Evolutionary conservation across 306 rosid species (phyloP).

Genomic region (Casuarina equisetifolia): DNA sequence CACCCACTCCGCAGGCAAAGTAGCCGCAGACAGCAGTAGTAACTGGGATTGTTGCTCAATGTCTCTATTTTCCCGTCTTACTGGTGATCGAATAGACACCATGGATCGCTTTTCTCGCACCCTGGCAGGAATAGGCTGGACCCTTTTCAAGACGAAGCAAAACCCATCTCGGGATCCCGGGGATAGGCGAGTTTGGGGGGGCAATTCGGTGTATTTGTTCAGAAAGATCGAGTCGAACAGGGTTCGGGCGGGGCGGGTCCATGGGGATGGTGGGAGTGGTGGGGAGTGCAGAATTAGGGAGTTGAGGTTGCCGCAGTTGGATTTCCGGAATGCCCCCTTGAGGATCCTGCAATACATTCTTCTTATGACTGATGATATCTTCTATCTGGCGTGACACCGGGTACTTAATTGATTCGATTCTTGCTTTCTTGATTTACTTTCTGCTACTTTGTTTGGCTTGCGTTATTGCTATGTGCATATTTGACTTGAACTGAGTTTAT

Average conservation of each 20-base stretch:
- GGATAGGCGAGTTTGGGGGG: slow-evolving; percentile 15
- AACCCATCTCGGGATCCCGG: slow-evolving; percentile 31
- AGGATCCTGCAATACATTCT: slow-evolving; percentile 75
- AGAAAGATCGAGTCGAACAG: slow-evolving; percentile 54
- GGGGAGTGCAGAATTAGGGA: slow-evolving; percentile 57
- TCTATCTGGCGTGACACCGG: slow-evolving; percentile 37
- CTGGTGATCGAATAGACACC: slow-evolving; percentile 38
- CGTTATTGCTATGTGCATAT: background rate
- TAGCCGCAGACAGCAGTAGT: slow-evolving; percentile 11
- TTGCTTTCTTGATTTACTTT: background rate
- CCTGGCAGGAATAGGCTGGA: slow-evolving; percentile 65
- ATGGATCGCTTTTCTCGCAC: slow-evolving; percentile 58
- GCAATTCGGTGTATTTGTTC: slow-evolving; percentile 47
- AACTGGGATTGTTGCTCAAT: slow-evolving; percentile 62
- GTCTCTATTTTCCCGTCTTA: slow-evolving; percentile 44
- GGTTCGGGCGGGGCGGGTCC: slow-evolving; percentile 40
- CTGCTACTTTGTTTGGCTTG: background rate
- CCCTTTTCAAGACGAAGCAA: slow-evolving; percentile 49
- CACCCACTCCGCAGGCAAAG: slow-evolving; percentile 6
- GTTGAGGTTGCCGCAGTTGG: slow-evolving; percentile 59
- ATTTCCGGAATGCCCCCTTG: slow-evolving; percentile 67
- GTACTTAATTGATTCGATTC: slow-evolving; percentile 21
- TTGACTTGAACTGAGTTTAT: background rate
- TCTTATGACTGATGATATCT: slow-evolving; percentile 62
- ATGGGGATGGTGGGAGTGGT: slow-evolving; percentile 26